Evolutionary conservation across 208 protist species (phyloP), one percentile per base, ranked within the genome.

Genomic region (Crithidia acanthocephali): DNA sequence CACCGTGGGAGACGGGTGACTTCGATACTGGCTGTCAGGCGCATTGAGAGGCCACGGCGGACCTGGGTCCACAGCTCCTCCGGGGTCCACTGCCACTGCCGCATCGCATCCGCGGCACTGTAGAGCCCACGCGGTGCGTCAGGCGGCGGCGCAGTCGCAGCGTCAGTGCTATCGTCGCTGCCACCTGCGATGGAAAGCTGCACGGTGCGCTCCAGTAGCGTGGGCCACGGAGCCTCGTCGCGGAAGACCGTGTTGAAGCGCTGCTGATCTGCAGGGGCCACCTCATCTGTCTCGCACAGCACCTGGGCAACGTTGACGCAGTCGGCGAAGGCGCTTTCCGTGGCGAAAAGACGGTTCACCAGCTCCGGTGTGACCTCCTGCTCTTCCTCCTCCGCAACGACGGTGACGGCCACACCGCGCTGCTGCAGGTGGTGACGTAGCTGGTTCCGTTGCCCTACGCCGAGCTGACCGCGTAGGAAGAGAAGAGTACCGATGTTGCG

Each of bases 91-190:
- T 13, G 1, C 72, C 72, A 78, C n/a, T 51, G 11, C 32, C 37
- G 47, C 65, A 78, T 68, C 47, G 72, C 72, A 63, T 78, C 72
- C 1, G 65, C 56, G 35, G 72, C 72, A 25, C 72, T 78, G 65
- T 76, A 70, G 37, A 76, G 56, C 2, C 33, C 56, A 23, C 23
- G 35, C 16, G 61, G 23, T 22, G 52, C 13, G 28, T n/a, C 59
- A n/a, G 35, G 6, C 2, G 42, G 13, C 18, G 32, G 30, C 2
- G 44, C 18, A 13, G 37, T n/a, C 11, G 44, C 44, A 48, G 18
- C 18, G 18, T 3, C 2, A n/a, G 13, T n/a, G 44, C 44, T 48
- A 15, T n/a, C 18, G 13, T 48, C 18, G 44, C 13, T 48, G 44
- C 18, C 18, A n/a, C 18, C 44, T n/a, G 18, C 16, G 44, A 48